These are phyloP conservation scores for Bipolaris cookei DNA, from an alignment of 2,329 filamentous ascomycete species.

Conservation along the genomic window DNA sequence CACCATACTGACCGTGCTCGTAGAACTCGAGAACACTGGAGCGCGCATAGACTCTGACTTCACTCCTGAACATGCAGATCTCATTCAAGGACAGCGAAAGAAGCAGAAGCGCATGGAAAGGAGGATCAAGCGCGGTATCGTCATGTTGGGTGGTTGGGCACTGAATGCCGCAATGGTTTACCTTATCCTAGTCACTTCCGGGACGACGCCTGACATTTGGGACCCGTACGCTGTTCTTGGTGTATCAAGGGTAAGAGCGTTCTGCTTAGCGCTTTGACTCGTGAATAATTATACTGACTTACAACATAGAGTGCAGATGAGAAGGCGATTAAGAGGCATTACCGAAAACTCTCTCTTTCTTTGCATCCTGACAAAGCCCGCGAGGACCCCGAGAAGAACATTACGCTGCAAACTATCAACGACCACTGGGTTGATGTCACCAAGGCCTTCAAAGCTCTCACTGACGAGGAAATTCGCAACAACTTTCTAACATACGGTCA, in stretches of 20 bases:
- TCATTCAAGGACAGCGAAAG: slow-evolving; percentile 81
- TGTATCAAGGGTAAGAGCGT: slow-evolving; percentile 71
- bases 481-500: slow-evolving; percentile 97
- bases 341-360: slow-evolving; percentile 83
- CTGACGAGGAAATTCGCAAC: slow-evolving; percentile 95
- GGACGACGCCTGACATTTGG: slow-evolving; percentile 78
- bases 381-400: slow-evolving; percentile 84
- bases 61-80: slow-evolving; percentile 79
- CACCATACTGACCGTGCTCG: slow-evolving; percentile 19
- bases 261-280: not conserved
- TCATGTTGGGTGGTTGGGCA: slow-evolving; percentile 78
- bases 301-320: slow-evolving; percentile 74
- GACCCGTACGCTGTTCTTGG: slow-evolving; percentile 96
- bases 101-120: slow-evolving; percentile 90
- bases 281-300: slow-evolving; percentile 26
- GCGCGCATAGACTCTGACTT: slow-evolving; percentile 82
- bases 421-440: slow-evolving; percentile 91
- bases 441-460: slow-evolving; percentile 97
- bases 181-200: slow-evolving; percentile 80
- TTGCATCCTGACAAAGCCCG: slow-evolving; percentile 92
- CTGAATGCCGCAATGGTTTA: slow-evolving; percentile 91
- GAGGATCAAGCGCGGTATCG: slow-evolving; percentile 80
- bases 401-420: slow-evolving; percentile 84
- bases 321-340: slow-evolving; percentile 90
- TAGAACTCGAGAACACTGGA: slow-evolving; percentile 77